Conservation (phyloP, 306 rosid genomes). For the Prunus salicina region DNA sequence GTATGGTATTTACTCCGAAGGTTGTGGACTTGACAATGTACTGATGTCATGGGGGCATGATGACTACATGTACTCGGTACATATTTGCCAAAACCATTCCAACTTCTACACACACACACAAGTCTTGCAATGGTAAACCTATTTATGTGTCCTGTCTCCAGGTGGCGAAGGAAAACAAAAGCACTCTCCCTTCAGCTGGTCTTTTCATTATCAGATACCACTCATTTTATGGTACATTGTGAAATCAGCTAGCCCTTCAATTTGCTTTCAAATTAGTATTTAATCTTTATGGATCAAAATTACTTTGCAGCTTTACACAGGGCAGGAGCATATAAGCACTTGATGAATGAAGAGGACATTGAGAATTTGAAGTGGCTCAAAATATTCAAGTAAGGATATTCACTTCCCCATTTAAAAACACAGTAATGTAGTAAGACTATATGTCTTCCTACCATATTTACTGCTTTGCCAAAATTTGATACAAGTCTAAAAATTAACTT, state of each 20-base stretch:
- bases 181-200: slow-evolving; percentile 27
- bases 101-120: not conserved
- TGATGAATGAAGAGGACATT: slow-evolving; percentile 28
- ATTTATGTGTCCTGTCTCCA: not conserved
- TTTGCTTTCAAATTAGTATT: not conserved
- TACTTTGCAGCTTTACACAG: slow-evolving; percentile 22
- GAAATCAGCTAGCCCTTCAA: not conserved
- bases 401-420: not conserved
- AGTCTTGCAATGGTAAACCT: not conserved
- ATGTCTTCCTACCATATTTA: not conserved
- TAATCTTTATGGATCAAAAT: not conserved
- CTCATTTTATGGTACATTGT: slow-evolving; percentile 27
- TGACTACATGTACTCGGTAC: slow-evolving; percentile 32
- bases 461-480: not conserved
- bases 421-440: not conserved
- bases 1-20: slow-evolving; percentile 26
- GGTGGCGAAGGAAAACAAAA: slow-evolving; percentile 31
- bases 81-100: not conserved
- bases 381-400: slow-evolving; percentile 27
- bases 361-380: slow-evolving; percentile 33
- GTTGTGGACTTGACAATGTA: slow-evolving; percentile 29
- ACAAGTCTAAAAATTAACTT: not conserved
- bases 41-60: slow-evolving; percentile 33
- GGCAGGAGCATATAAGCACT: slow-evolving; percentile 28
- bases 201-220: slow-evolving; percentile 34